Percentiles rank a stretch among this genome's conserved stretches.
Conservation (phyloP, 495 filamentous ascomycete genomes). For the Lasiosphaeria ovina region DNA sequence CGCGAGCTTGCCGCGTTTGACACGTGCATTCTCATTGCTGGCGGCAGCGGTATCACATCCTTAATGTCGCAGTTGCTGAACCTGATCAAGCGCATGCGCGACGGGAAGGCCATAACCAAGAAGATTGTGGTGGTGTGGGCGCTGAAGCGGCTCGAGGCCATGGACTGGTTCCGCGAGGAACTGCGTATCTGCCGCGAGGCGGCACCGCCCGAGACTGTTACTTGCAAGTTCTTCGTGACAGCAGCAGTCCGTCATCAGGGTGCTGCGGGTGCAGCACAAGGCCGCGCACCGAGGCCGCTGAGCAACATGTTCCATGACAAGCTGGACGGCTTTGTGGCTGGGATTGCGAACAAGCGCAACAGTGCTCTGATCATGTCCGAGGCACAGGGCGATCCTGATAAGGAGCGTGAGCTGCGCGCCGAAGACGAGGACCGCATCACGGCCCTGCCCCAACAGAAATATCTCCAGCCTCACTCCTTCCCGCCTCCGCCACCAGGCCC, state of each 20-base stretch:
- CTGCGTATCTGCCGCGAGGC: conserved; percentile 82
- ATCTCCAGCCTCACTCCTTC: conserved; percentile 50
- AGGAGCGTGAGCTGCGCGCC: conserved; percentile 73
- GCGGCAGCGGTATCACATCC: conserved; percentile 91
- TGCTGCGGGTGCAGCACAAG: conserved; percentile 31
- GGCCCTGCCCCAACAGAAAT: conserved; percentile 65
- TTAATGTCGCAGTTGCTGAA: conserved; percentile 86
- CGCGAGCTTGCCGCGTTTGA: conserved; percentile 91
- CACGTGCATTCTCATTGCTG: conserved; percentile 86
- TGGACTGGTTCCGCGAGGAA: conserved; percentile 98
- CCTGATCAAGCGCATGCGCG: conserved; percentile 90
- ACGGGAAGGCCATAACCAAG: conserved; percentile 88
- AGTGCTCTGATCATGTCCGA: conserved; percentile 76
- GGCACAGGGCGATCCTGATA: conserved; percentile 73
- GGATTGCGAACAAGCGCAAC: conserved; percentile 77
- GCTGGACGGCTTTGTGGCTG: conserved; percentile 76
- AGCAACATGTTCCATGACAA: conserved; percentile 76
- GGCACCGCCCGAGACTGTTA: conserved; percentile 78
- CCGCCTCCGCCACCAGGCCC: conserved; percentile 44
- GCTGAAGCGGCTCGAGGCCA: conserved; percentile 81
- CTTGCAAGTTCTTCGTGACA: conserved; percentile 93
- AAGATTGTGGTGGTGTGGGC: conserved; percentile 91
- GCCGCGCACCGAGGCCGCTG: conserved; percentile 56
- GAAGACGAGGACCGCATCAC: conserved; percentile 85
- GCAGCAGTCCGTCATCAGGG: conserved; percentile 56